Evolutionary conservation across 2,329 filamentous ascomycete species (phyloP).

Genomic region (Grosmannia clavigera): DNA sequence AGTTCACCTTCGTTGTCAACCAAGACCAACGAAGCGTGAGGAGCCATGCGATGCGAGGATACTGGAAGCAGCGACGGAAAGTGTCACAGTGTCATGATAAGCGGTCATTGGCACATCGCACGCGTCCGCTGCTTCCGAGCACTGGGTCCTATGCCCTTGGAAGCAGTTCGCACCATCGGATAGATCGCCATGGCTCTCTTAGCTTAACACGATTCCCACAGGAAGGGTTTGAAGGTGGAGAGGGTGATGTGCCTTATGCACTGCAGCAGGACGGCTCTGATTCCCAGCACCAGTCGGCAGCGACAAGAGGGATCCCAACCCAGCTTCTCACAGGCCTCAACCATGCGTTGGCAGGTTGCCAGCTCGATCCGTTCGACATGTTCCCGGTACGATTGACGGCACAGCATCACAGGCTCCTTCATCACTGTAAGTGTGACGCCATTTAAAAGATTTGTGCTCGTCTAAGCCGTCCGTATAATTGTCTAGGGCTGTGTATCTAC

Average conservation of each 20-base stretch:
- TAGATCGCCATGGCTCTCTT: not conserved
- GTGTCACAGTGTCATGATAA: not conserved
- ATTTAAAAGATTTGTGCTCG: not conserved
- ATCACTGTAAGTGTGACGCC: slow-evolving; percentile 20
- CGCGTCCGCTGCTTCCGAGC: not conserved
- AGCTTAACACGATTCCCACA: not conserved
- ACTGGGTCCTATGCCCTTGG: not conserved
- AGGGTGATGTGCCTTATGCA: not conserved
- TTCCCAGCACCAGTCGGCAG: not conserved
- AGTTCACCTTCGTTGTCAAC: slow-evolving; percentile 3
- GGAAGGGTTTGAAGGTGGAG: not conserved
- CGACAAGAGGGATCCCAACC: slow-evolving; percentile 7
- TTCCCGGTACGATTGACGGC: slow-evolving; percentile 21
- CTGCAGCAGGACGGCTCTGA: not conserved
- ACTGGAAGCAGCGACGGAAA: slow-evolving; percentile 21
- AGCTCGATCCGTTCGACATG: slow-evolving; percentile 23
- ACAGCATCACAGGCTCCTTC: slow-evolving; percentile 22
- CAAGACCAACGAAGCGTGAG: slow-evolving; percentile 10
- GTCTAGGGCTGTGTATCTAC: slow-evolving; percentile 18
- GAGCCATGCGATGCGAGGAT: slow-evolving; percentile 25
- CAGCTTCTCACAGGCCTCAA: slow-evolving; percentile 18
- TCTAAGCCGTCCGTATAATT: not conserved
- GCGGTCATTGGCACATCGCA: not conserved
- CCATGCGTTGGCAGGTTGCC: slow-evolving; percentile 16
- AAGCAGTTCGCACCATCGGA: not conserved